These are phyloP conservation scores for Dovyalis caffra DNA, from an alignment of 345 rosid species.

Conservation along the genomic window DNA sequence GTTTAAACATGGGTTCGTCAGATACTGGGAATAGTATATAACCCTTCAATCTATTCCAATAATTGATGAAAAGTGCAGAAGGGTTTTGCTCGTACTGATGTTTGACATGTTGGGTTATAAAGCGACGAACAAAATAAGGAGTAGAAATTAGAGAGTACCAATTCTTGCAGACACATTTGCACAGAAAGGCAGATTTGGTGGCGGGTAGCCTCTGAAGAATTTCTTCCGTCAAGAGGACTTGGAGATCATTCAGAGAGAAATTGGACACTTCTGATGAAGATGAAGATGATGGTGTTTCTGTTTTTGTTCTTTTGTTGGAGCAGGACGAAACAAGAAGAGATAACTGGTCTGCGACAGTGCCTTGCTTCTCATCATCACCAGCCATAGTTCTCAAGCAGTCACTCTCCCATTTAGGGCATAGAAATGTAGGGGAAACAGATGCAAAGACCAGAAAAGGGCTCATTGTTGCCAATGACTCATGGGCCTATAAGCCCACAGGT, in stretches of 20 bases:
- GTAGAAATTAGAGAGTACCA: not conserved
- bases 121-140: not conserved
- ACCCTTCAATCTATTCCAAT: not conserved
- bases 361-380: no score
- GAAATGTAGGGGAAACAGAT: no score
- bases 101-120: not conserved
- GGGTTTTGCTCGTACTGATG: not conserved
- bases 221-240: not conserved
- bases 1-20: not conserved
- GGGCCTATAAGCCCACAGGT: no score
- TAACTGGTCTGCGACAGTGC: no score
- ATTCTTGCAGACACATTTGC: not conserved
- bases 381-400: no score
- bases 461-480: no score
- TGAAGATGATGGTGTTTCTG: no score
- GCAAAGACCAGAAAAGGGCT: no score
- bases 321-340: no score
- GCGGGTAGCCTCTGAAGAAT: not conserved
- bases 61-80: not conserved
- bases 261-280: not conserved
- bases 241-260: constrained; percentile 10
- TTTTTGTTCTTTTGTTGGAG: no score
- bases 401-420: no score
- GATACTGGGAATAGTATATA: not conserved
- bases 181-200: not conserved